phyloP scores from a whole-genome alignment of 768 basidiomycete genomes.

The Russula brevipes region DNA sequence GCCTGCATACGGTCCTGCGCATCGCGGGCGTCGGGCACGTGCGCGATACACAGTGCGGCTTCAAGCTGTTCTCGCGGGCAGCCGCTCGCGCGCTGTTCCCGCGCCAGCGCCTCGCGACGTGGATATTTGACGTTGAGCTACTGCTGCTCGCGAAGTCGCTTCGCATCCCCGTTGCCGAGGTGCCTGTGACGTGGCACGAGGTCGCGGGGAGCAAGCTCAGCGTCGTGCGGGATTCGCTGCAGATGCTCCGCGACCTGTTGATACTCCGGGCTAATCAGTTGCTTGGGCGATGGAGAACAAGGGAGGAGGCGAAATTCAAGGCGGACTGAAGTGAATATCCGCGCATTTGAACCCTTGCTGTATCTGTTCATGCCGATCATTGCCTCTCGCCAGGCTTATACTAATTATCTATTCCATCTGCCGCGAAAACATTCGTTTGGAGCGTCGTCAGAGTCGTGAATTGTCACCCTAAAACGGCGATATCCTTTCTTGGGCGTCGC shows the following conservation, averaged over 20 bases:
- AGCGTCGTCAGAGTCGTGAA: too few relatives aligned
- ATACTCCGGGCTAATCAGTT: constrained; percentile 79
- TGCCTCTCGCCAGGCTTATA: too few relatives aligned
- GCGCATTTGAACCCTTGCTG: not conserved
- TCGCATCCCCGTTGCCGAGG: constrained; percentile 74
- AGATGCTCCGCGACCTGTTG: constrained; percentile 85
- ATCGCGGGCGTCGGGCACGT: constrained; percentile 88
- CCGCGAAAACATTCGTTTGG: too few relatives aligned
- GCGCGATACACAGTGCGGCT: constrained; percentile 94
- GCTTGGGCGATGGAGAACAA: constrained; percentile 64
- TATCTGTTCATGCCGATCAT: not conserved
- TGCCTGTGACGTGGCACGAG: constrained; percentile 91
- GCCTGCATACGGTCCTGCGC: constrained; percentile 81
- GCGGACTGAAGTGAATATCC: constrained; percentile 11
- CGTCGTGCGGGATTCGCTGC: constrained; percentile 75
- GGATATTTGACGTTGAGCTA: constrained; percentile 97
- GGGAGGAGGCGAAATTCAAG: constrained; percentile 9
- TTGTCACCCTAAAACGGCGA: too few relatives aligned
- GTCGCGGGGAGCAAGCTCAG: constrained; percentile 89
- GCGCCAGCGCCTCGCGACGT: constrained; percentile 77
- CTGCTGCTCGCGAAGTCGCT: constrained; percentile 78
- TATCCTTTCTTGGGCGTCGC: too few relatives aligned
- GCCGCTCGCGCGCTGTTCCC: constrained; percentile 84
- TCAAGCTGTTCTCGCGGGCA: constrained; percentile 87
- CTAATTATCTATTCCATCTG: too few relatives aligned